These are phyloP conservation scores for Pontederia crassipes DNA, from an alignment of 176 grass and related monocot species.

Conservation along the genomic window DNA sequence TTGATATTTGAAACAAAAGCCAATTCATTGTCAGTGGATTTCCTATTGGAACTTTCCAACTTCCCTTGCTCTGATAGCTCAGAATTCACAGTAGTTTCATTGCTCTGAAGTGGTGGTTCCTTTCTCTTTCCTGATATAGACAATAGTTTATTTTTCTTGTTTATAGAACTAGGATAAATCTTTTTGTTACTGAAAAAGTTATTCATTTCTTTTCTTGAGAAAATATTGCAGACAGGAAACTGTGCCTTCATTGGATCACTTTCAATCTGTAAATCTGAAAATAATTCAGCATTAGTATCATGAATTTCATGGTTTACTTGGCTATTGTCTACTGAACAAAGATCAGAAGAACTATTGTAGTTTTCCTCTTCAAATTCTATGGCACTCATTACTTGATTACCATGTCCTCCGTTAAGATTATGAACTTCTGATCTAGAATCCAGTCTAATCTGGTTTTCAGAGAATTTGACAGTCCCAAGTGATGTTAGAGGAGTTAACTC, in stretches of 20 bases:
- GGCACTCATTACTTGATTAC: constrained; percentile 9
- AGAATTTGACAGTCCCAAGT: neutral
- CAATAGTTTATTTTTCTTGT: constrained; percentile 28
- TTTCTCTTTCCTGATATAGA: constrained; percentile 29
- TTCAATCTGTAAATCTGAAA: constrained; percentile 35
- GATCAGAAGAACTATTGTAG: constrained; percentile 22
- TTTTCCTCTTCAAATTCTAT: constrained; percentile 33
- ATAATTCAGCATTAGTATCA: constrained; percentile 23
- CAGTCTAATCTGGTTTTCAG: constrained; percentile 28
- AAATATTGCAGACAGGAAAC: constrained; percentile 74
- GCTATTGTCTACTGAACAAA: constrained; percentile 9
- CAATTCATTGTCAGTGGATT: constrained; percentile 35
- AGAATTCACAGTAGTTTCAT: constrained; percentile 20
- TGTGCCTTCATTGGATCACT: constrained; percentile 67
- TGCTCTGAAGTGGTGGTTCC: constrained; percentile 18
- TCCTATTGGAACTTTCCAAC: constrained; percentile 32
- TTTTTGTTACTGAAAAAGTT: constrained; percentile 70
- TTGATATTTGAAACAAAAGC: constrained; percentile 38
- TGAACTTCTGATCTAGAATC: constrained; percentile 24
- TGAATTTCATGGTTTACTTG: constrained; percentile 25
- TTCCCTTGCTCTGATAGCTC: constrained; percentile 28
- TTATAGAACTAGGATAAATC: constrained; percentile 51
- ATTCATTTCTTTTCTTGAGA: constrained; percentile 78
- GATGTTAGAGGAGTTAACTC: constrained; percentile 8
- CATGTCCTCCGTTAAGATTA: constrained; percentile 14